These are phyloP conservation scores for Cystofilobasidium macerans DNA, from an alignment of 768 basidiomycete species.

Conservation along the genomic window DNA sequence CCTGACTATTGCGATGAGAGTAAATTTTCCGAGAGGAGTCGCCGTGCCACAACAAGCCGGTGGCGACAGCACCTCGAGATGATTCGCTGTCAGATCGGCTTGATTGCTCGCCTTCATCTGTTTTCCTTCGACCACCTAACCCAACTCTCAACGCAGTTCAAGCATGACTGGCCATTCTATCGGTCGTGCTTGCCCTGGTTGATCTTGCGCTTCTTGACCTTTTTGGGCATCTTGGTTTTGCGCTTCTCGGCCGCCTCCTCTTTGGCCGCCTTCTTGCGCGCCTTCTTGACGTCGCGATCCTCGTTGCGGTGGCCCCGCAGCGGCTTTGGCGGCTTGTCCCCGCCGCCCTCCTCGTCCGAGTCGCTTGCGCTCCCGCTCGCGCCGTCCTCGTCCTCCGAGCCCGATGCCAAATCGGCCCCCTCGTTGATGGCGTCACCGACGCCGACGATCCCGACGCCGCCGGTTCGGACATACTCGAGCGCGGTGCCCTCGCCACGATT, in stretches of 20 bases:
- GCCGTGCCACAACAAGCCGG: too few relatives aligned
- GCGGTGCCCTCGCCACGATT: conserved; percentile 56
- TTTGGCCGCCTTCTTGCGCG: conserved; percentile 81
- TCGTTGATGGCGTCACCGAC: conserved; percentile 5
- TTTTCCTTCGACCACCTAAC: too few relatives aligned
- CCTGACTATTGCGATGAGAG: too few relatives aligned
- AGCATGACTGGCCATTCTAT: too few relatives aligned
- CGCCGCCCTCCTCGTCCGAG: conserved; percentile 29
- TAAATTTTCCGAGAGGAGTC: too few relatives aligned
- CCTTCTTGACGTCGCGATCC: conserved; percentile 84
- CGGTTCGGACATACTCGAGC: conserved; percentile 78
- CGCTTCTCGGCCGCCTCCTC: conserved; percentile 76
- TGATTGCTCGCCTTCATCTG: too few relatives aligned
- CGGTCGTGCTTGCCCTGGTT: conserved; percentile 40
- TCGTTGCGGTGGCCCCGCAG: conserved; percentile 85
- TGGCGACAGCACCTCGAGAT: too few relatives aligned
- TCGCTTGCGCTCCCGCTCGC: conserved; percentile 23
- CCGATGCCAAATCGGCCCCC: not conserved
- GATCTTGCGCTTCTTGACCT: conserved; percentile 78
- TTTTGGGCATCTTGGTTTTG: conserved; percentile 88
- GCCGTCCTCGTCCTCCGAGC: conserved; percentile 27
- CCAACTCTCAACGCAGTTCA: too few relatives aligned
- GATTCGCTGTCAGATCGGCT: too few relatives aligned
- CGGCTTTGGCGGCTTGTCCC: conserved; percentile 45
- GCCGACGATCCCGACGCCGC: conserved; percentile 62